Evolutionary conservation across 805 yeast genomes (phyloP), one percentile per base, ranked within the genome.

Genomic region (Schwanniomyces polymorphus): DNA sequence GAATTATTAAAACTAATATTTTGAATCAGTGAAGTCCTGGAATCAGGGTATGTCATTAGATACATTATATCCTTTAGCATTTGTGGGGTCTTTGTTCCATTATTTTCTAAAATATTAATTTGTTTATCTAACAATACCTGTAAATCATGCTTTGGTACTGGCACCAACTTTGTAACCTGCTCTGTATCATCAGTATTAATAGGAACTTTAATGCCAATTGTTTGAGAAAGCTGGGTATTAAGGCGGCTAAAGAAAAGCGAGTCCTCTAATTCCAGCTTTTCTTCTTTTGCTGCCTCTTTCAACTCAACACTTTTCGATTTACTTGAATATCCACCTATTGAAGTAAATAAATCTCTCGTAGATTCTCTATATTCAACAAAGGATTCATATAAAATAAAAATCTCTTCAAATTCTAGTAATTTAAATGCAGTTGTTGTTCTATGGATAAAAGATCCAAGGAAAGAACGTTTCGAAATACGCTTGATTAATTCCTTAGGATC

Each of bases 81-180:
- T 8, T 67, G 62, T 0, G 85, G 81, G 0, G 81, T 72, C 1
- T 78, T 69, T 0, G 80, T 70, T 1, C 86, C 84, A 51, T 67
- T 73, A 0, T 72, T 61, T 53, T 84, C 86, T 18, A 83, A 57
- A 5, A 78, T 62, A 23, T 70, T 67, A 3, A 84, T 78, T 50
- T 84, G 88, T 38, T 75, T 72, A 37, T 79, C 78, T 17, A 84
- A 61, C 43, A 84, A 59, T 11, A 68, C 65, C 8, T 77, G 70
- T 11, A 84, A 54, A 55, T 81, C 86, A 33, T 72, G 70, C 44
- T 78, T 79, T 0, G 87, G 78, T 1, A 80, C 60, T 5, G 80
- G 66, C 1, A 67, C 47, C 7, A 69, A 47, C 3, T 64, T 55
- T 3, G 49, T 50, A 21, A 7, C 33, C 25, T 28, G 41, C 23